Conservation (phyloP, 106 monocot species). For the Allium fistulosum region DNA sequence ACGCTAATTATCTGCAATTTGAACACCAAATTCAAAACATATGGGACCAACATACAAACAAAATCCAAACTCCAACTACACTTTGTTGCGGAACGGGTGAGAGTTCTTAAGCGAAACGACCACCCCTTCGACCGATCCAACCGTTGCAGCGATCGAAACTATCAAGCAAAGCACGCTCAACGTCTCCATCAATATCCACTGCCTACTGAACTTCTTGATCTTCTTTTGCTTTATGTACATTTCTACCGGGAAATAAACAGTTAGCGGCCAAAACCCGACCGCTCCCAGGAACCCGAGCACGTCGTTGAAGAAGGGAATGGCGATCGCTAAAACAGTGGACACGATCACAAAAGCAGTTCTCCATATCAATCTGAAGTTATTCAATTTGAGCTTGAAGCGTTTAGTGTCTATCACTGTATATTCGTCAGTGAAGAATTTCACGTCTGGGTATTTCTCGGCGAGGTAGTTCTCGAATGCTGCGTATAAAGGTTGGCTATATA, state of each 20-base stretch:
- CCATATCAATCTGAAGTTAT: constrained; percentile 23
- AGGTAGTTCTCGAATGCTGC: constrained; percentile 20
- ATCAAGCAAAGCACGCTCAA: constrained; percentile 28
- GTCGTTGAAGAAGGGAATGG: constrained; percentile 37
- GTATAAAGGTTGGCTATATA: constrained; percentile 19
- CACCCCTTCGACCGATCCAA: constrained; percentile 28
- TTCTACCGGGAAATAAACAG: constrained; percentile 26
- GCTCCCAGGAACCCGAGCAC: constrained; percentile 31
- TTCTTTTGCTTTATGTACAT: constrained; percentile 30
- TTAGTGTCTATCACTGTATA: not conserved
- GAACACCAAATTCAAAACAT: constrained; percentile 2
- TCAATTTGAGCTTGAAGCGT: constrained; percentile 8
- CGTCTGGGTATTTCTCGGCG: constrained; percentile 11
- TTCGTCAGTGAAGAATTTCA: constrained; percentile 5
- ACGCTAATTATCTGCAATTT: too few species aligned
- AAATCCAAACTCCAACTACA: too few species aligned
- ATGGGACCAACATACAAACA: too few species aligned
- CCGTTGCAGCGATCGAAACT: constrained; percentile 23
- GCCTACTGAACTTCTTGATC: constrained; percentile 9
- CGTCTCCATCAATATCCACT: constrained; percentile 13
- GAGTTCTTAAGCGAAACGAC: constrained; percentile 6
- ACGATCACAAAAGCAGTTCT: constrained; percentile 17
- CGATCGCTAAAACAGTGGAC: constrained; percentile 24
- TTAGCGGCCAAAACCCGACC: constrained; percentile 30
- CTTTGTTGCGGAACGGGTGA: constrained; percentile 23